Conservation (phyloP, 1,139 yeast species). For the Blastobotrys persicus region DNA sequence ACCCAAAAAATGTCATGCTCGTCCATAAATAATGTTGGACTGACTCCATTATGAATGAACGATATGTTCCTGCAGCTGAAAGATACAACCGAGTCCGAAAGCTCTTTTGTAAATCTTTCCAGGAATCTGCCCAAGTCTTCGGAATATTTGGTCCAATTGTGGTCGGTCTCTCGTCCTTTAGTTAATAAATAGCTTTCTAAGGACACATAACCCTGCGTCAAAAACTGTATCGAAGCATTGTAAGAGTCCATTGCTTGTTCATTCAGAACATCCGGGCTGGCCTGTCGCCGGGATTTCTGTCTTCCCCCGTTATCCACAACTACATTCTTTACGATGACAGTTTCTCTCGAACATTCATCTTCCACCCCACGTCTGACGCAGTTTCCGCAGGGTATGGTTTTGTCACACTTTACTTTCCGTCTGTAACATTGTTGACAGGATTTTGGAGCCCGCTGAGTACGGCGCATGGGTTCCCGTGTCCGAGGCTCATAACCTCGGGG, state of each 20-base stretch:
- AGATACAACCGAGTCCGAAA: neutral
- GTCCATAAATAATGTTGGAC: neutral
- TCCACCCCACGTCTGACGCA: neutral
- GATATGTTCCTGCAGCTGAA: conserved; percentile 2
- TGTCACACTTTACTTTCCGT: conserved; percentile 4
- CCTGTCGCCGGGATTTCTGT: neutral
- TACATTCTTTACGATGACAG: neutral
- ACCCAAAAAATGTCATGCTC: conserved; percentile 9
- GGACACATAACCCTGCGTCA: conserved; percentile 4
- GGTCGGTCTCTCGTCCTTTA: neutral
- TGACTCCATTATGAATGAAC: conserved; percentile 7
- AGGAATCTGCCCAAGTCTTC: neutral
- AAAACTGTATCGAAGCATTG: conserved; percentile 5
- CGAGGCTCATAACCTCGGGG: neutral
- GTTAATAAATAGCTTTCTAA: neutral
- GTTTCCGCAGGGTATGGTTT: conserved; percentile 2
- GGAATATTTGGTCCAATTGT: neutral
- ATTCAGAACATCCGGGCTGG: neutral
- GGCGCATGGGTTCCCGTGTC: neutral
- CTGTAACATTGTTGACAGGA: conserved; percentile 2
- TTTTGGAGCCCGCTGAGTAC: conserved; percentile 8
- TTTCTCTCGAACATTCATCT: conserved; percentile 2
- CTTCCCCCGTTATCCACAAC: neutral
- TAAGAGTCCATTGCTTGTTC: conserved; percentile 9
- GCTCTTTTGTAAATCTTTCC: neutral